Evolutionary conservation across 2,329 filamentous ascomycete genomes (phyloP).

Genomic region (Fusarium globosum): DNA sequence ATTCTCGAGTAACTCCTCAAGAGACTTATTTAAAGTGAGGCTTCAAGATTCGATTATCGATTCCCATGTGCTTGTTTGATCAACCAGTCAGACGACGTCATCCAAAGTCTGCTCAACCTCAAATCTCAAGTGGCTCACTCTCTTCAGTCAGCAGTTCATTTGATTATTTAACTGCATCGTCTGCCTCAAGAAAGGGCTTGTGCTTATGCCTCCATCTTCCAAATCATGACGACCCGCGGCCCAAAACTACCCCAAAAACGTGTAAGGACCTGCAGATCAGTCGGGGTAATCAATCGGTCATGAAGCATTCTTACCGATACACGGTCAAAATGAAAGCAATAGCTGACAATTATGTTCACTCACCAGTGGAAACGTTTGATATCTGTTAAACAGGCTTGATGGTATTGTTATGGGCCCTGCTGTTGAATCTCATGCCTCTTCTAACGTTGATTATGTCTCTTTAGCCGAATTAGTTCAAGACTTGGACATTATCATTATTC

Average conservation of each 20-base stretch:
- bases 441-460: too few relatives aligned
- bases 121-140: background rate
- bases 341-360: background rate
- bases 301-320: background rate
- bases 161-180: too few relatives aligned
- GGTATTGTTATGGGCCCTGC: rapidly evolving
- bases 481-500: too few relatives aligned
- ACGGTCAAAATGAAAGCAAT: background rate
- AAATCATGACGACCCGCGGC: background rate
- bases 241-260: background rate
- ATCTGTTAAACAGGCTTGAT: rapidly evolving
- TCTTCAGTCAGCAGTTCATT: too few relatives aligned
- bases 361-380: rapidly evolving
- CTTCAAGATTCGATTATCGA: too few relatives aligned
- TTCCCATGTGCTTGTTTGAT: too few relatives aligned
- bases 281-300: background rate
- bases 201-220: background rate
- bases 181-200: rapidly evolving
- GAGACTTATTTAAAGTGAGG: too few relatives aligned
- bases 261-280: background rate
- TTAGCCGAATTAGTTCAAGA: too few relatives aligned
- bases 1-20: rapidly evolving
- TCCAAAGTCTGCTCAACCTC: background rate
- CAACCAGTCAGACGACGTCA: background rate
- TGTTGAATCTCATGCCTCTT: background rate